A percentile compares a stretch with the other conserved stretches of the same genome.
These are phyloP conservation scores for Plasmodium cynomolgi DNA, from an alignment of 169 alveolate genomes.

Conservation along the genomic window DNA sequence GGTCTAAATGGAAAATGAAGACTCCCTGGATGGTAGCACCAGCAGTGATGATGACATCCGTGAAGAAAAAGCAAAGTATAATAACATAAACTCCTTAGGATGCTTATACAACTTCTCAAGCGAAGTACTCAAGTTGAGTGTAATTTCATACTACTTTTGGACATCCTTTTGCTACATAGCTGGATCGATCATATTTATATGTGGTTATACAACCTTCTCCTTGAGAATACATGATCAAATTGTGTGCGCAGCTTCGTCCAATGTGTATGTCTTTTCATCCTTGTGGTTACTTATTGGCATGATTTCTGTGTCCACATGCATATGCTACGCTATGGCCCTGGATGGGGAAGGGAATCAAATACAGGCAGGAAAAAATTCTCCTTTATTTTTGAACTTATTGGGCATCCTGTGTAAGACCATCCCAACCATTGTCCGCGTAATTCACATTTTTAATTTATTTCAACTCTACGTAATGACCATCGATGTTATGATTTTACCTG, in stretches of 20 bases:
- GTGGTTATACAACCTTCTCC: slow-evolving; percentile 27
- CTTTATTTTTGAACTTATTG: slow-evolving; percentile 36
- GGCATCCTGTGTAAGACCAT: slow-evolving; percentile 65
- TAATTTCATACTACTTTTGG: slow-evolving; percentile 59
- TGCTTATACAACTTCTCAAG: slow-evolving; percentile 32
- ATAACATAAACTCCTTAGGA: background rate
- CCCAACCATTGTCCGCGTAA: slow-evolving; percentile 47
- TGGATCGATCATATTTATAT: slow-evolving; percentile 30
- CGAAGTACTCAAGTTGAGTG: slow-evolving; percentile 53
- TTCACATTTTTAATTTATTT: slow-evolving; percentile 65
- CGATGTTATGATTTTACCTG: slow-evolving; percentile 66
- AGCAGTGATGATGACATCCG: slow-evolving; percentile 22
- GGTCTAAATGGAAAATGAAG: slow-evolving; percentile 46
- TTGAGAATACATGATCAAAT: slow-evolving; percentile 45
- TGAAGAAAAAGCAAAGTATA: background rate
- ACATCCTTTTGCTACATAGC: slow-evolving; percentile 31
- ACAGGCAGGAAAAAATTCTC: background rate
- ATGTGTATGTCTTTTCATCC: slow-evolving; percentile 46
- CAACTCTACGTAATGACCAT: slow-evolving; percentile 37
- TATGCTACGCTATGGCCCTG: slow-evolving; percentile 25
- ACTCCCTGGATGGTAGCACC: slow-evolving; percentile 17
- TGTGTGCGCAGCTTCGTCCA: slow-evolving; percentile 65
- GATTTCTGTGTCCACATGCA: slow-evolving; percentile 17
- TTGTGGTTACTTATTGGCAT: slow-evolving; percentile 58
- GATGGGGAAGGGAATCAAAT: slow-evolving; percentile 37